Evolutionary conservation across 805 yeast genomes (phyloP), one percentile per base, ranked within the genome.

Genomic region (Metschnikowia arizonensis): DNA sequence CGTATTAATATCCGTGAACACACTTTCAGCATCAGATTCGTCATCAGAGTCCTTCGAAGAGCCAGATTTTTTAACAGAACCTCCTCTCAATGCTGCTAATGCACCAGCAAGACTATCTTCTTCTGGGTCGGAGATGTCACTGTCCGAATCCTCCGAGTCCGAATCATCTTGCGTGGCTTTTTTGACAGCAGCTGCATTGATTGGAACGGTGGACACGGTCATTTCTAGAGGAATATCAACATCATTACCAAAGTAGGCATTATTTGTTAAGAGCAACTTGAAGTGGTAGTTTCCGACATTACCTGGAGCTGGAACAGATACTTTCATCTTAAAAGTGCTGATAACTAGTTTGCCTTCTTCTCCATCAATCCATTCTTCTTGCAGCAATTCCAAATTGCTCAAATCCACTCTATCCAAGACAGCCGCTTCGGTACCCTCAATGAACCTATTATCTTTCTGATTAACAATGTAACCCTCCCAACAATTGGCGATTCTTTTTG

Each of bases 171-270:
- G 57, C 12, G 69, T 76, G n/a, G 47, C 49, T 31, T 39, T 50
- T 33, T 51, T 53, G 32, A 54, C 52, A 7, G 52, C 56, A 42
- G 54, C 45, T 39, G 51, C 39, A 45, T 57, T 45, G 50, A 46
- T 37, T 47, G 82, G 77, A 1, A 59, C 57, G 18, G 78, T 73
- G 54, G 77, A 73, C 29, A 90, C 95, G n/a, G 76, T 71, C 83
- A 90, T 76, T 19, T 69, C 68, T 39, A 88, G 65, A 8, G 90
- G 84, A 49, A 83, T 76, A 52, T 83, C 88, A 19, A 88, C 62
- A 61, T 91, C 97, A 15, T 79, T 66, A 5, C 96, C 96, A 62
- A 87, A 88, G 63, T 88, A 90, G 36, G 85, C 81, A 43, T 85
- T 76, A 45, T 85, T 83, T 59, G 81, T 80, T 59, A 91, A 63